These are phyloP conservation scores for Kalaharituber pfeilii DNA, from an alignment of 2,329 filamentous ascomycete species.

Conservation along the genomic window DNA sequence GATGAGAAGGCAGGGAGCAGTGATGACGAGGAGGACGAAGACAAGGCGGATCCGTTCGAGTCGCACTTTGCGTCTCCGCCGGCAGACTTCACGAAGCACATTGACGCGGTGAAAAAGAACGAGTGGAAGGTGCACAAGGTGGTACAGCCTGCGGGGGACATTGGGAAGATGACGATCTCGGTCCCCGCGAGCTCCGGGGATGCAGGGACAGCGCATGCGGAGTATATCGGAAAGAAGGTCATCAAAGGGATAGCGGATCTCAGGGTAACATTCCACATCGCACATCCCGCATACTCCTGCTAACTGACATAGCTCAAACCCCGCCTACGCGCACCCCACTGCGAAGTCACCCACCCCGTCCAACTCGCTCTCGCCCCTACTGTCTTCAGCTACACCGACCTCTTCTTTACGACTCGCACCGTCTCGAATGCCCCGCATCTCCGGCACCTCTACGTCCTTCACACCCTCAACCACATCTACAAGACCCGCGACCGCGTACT, in stretches of 20 bases:
- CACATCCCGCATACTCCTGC: slow-evolving; percentile 32
- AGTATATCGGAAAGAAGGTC: slow-evolving; percentile 4
- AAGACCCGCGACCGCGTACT: slow-evolving; percentile 75
- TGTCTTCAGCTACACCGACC: slow-evolving; percentile 66
- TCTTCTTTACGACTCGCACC: slow-evolving; percentile 58
- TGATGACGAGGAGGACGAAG: slow-evolving; percentile 33
- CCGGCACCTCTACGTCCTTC: slow-evolving; percentile 57
- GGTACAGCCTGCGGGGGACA: slow-evolving; percentile 25
- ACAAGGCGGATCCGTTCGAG: slow-evolving; percentile 56
- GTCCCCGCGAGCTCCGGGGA: slow-evolving; percentile 30
- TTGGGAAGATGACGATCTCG: slow-evolving; percentile 34
- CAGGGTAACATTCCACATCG: slow-evolving; percentile 55
- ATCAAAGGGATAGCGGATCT: slow-evolving; percentile 27
- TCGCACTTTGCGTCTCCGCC: slow-evolving; percentile 57
- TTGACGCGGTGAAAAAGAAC: slow-evolving; percentile 35
- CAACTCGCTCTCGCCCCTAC: slow-evolving; percentile 51
- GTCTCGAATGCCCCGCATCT: slow-evolving; percentile 49
- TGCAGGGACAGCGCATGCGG: neutral
- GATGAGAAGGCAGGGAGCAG: slow-evolving; percentile 18
- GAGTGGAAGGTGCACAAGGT: slow-evolving; percentile 37
- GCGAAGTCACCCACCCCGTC: slow-evolving; percentile 26
- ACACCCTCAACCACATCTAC: slow-evolving; percentile 62
- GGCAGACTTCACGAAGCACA: slow-evolving; percentile 39
- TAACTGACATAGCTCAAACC: slow-evolving; percentile 20
- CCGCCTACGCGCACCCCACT: slow-evolving; percentile 41